phyloP scores from a whole-genome alignment of 768 basidiomycete genomes.

The Kwoniella europaea region DNA sequence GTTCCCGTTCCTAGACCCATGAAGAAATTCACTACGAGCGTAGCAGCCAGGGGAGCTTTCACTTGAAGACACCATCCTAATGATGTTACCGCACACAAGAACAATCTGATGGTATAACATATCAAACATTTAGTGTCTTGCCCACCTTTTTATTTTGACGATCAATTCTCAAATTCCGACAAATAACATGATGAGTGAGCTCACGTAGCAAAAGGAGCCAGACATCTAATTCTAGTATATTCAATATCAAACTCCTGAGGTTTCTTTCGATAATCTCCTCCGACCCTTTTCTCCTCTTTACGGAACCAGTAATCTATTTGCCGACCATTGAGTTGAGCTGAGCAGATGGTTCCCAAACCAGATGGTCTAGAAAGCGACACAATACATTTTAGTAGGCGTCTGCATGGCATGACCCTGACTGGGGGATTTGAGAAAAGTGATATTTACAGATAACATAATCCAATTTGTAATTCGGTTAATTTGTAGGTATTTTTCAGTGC shows the following conservation, averaged over 20 bases:
- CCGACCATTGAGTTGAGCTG: constrained; percentile 67
- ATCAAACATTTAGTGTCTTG: too few relatives aligned
- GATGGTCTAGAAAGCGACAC: constrained; percentile 59
- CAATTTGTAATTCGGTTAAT: constrained; percentile 69
- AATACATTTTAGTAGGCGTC: background rate
- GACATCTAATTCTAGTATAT: constrained; percentile 27
- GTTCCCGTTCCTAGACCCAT: constrained; percentile 46
- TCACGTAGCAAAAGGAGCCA: constrained; percentile 46
- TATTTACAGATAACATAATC: constrained; percentile 71
- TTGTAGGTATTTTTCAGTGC: constrained; percentile 67
- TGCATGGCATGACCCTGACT: background rate
- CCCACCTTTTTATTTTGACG: too few relatives aligned
- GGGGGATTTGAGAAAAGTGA: background rate
- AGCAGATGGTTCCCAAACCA: constrained; percentile 72
- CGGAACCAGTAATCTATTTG: constrained; percentile 72
- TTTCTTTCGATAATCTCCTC: constrained; percentile 41
- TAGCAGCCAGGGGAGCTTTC: constrained; percentile 50
- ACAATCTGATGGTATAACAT: constrained; percentile 28
- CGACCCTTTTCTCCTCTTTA: constrained; percentile 55
- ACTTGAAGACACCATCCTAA: constrained; percentile 56
- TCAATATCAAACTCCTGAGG: constrained; percentile 47
- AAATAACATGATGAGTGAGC: constrained; percentile 9
- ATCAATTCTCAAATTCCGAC: too few relatives aligned
- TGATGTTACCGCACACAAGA: constrained; percentile 41
- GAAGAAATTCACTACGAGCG: constrained; percentile 55